A percentile compares a stretch with the other conserved stretches of the same genome.
phyloP scores from a whole-genome alignment of 2,329 filamentous ascomycete genomes.

The Xylariomycetidae sp. region DNA sequence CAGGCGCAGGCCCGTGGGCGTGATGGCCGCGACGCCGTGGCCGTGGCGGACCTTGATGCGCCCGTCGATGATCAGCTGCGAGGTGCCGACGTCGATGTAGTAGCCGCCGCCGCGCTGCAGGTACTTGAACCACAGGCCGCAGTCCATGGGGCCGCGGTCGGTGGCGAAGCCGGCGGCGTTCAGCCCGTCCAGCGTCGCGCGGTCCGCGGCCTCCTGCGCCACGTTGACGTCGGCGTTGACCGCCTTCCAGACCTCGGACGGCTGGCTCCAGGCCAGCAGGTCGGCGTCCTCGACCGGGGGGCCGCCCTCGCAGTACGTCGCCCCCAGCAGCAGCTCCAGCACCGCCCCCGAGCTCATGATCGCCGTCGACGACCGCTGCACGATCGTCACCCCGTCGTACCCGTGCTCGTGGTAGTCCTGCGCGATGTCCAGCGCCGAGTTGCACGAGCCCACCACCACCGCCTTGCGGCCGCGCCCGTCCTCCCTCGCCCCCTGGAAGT shows the following conservation, averaged over 20 bases:
- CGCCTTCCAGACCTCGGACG: constrained; percentile 54
- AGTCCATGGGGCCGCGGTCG: constrained; percentile 48
- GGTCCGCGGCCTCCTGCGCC: constrained; percentile 30
- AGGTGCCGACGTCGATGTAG: constrained; percentile 52
- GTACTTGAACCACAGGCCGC: constrained; percentile 53
- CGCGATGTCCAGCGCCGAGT: constrained; percentile 53
- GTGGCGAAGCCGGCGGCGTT: constrained; percentile 50
- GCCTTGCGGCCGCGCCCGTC: constrained; percentile 40
- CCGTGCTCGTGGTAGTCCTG: constrained; percentile 54
- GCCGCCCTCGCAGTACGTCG: constrained; percentile 42
- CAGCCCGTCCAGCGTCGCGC: constrained; percentile 40
- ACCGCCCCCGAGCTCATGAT: constrained; percentile 47
- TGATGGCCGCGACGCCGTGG: constrained; percentile 42
- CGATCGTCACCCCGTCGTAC: constrained; percentile 52
- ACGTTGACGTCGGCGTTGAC: constrained; percentile 42
- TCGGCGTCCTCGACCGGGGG: constrained; percentile 63
- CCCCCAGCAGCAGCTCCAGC: constrained; percentile 45
- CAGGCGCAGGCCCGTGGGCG: constrained; percentile 33
- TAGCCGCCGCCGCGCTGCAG: constrained; percentile 55
- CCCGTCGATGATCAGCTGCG: constrained; percentile 47
- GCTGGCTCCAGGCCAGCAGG: constrained; percentile 50
- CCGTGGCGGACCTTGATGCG: constrained; percentile 49
- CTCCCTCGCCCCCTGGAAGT: constrained; percentile 39
- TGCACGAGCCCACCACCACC: constrained; percentile 52
- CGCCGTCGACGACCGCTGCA: constrained; percentile 53